These are phyloP conservation scores for Suhomyces sp. DNA, from an alignment of 805 yeast genomes.

Conservation along the genomic window DNA sequence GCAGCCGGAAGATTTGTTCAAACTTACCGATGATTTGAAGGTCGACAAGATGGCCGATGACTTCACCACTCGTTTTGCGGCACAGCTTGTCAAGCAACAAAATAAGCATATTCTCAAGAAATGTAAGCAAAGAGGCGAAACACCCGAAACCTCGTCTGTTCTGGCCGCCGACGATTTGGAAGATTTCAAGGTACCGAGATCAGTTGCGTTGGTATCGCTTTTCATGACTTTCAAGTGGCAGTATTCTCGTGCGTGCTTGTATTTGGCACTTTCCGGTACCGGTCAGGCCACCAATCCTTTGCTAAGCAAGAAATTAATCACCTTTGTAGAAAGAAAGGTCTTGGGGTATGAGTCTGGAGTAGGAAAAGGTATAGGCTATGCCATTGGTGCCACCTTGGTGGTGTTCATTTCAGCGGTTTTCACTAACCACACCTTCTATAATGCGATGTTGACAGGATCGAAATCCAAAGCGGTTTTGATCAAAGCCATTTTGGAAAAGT, in stretches of 20 bases:
- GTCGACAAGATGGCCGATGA: constrained; percentile 20
- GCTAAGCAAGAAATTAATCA: constrained; percentile 34
- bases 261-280: constrained; percentile 21
- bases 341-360: constrained; percentile 19
- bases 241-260: constrained; percentile 21
- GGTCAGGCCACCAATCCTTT: constrained; percentile 32
- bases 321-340: constrained; percentile 29
- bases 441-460: constrained; percentile 25
- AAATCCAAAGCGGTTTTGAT: constrained; percentile 24
- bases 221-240: constrained; percentile 30
- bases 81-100: constrained; percentile 9
- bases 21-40: constrained; percentile 31
- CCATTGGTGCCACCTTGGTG: constrained; percentile 33
- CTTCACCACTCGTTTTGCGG: constrained; percentile 14
- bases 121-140: constrained; percentile 23
- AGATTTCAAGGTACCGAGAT: constrained; percentile 29
- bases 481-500: constrained; percentile 21
- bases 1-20: constrained; percentile 58
- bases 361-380: constrained; percentile 41
- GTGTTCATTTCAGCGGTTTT: constrained; percentile 20
- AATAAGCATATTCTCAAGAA: constrained; percentile 21
- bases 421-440: constrained; percentile 21
- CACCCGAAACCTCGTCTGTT: constrained; percentile 19
- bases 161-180: constrained; percentile 22
- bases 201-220: constrained; percentile 15